phyloP scores from a whole-genome alignment of 208 protist species.

The Leishmania guyanensis region DNA sequence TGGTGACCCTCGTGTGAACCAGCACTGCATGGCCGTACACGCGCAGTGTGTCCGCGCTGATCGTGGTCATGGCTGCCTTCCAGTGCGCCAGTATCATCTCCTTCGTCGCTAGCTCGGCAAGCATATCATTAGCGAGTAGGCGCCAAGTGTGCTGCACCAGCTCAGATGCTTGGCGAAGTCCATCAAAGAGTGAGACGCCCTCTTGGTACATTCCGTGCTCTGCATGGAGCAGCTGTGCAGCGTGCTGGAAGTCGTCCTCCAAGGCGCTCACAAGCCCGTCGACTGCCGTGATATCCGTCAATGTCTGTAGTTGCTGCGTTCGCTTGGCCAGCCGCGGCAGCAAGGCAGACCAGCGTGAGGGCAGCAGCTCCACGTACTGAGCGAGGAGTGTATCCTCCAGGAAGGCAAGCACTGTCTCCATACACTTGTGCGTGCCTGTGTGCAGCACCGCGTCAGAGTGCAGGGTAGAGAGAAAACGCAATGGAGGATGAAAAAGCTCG shows the following conservation, averaged over 20 bases:
- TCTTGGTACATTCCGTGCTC: slow-evolving; percentile 57
- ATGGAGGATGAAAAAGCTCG: background rate
- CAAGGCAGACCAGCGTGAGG: slow-evolving; percentile 55
- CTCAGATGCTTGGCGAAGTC: background rate
- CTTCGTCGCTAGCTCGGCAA: slow-evolving; percentile 42
- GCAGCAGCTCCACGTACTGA: slow-evolving; percentile 59
- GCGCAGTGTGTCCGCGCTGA: slow-evolving; percentile 56
- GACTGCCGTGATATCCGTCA: slow-evolving; percentile 7
- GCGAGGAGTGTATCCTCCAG: slow-evolving; percentile 30
- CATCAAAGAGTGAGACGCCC: slow-evolving; percentile 17
- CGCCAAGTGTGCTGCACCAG: slow-evolving; percentile 10
- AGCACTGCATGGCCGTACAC: slow-evolving; percentile 66
- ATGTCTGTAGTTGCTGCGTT: slow-evolving; percentile 58
- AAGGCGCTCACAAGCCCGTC: slow-evolving; percentile 16
- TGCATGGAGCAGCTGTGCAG: slow-evolving; percentile 33
- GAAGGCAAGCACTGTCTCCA: slow-evolving; percentile 17
- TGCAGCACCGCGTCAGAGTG: slow-evolving; percentile 1
- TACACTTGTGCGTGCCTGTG: background rate
- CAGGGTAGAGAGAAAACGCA: slow-evolving; percentile 9
- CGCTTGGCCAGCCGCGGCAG: slow-evolving; percentile 40
- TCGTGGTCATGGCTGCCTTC: slow-evolving; percentile 16
- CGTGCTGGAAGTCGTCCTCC: slow-evolving; percentile 42
- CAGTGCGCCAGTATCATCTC: slow-evolving; percentile 61
- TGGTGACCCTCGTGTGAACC: slow-evolving; percentile 31
- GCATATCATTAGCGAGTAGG: slow-evolving; percentile 40